Evolutionary conservation across 441 rosid species (phyloP).

Genomic region (Melastoma candidum): DNA sequence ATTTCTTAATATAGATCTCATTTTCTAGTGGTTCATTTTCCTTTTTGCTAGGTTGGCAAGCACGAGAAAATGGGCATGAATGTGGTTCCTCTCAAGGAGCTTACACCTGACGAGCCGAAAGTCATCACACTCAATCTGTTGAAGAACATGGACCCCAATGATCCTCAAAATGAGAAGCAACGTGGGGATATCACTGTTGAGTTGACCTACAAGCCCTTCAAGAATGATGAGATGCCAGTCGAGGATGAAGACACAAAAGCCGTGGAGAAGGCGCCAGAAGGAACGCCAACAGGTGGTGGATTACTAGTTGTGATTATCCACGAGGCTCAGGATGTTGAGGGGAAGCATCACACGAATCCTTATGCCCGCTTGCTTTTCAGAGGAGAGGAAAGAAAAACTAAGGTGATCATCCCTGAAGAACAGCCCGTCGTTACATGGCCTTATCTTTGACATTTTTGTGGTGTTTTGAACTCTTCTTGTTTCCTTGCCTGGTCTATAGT

Average conservation of each 20-base stretch:
- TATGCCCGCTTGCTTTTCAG: slow-evolving; percentile 44
- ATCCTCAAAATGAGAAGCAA: slow-evolving; percentile 40
- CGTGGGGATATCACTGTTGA: slow-evolving; percentile 51
- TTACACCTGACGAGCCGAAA: slow-evolving; percentile 50
- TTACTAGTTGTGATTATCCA: slow-evolving; percentile 53
- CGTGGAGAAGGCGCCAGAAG: slow-evolving; percentile 59
- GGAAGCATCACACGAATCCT: slow-evolving; percentile 65
- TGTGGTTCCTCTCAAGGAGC: slow-evolving; percentile 39
- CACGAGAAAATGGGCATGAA: slow-evolving; percentile 65
- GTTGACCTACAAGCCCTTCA: slow-evolving; percentile 43
- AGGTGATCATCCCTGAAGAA: slow-evolving; percentile 23
- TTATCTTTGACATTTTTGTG: neutral
- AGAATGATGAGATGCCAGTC: slow-evolving; percentile 31
- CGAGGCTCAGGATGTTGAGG: slow-evolving; percentile 65
- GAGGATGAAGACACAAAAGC: slow-evolving; percentile 26
- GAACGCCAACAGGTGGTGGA: slow-evolving; percentile 57
- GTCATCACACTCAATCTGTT: slow-evolving; percentile 41
- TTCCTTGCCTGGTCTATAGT: slow-evolving; percentile 24
- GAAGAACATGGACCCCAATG: slow-evolving; percentile 52
- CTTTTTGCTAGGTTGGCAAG: slow-evolving; percentile 36
- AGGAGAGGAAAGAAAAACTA: slow-evolving; percentile 61
- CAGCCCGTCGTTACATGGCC: neutral
- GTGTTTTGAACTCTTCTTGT: slow-evolving; percentile 1
- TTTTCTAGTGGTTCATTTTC: slow-evolving; percentile 2
- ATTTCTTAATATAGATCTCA: no score